Conservation (phyloP, 257 asterid genomes). For the Salvia hispanica region DNA sequence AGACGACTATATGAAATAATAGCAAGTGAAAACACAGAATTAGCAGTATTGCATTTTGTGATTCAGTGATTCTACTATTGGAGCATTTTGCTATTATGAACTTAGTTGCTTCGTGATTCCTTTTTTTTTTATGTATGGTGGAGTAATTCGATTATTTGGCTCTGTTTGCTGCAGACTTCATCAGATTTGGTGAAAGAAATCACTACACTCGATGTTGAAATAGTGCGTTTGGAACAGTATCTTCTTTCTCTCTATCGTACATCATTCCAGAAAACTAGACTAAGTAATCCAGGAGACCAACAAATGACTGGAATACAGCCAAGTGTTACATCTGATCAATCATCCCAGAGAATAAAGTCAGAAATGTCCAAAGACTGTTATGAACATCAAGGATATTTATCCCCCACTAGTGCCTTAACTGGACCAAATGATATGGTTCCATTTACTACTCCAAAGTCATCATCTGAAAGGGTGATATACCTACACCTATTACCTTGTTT, state of each 20-base stretch:
- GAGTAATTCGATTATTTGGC: constrained; percentile 10
- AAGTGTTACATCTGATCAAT: constrained; percentile 34
- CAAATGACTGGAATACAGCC: constrained; percentile 35
- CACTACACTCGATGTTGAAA: constrained; percentile 67
- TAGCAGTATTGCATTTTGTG: no score
- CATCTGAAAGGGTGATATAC: constrained; percentile 52
- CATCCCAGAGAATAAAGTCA: constrained; percentile 28
- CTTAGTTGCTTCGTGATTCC: not conserved
- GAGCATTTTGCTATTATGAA: no score
- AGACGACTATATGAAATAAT: no score
- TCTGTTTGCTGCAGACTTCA: constrained; percentile 54
- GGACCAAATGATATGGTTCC: constrained; percentile 45
- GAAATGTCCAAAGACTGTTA: constrained; percentile 29
- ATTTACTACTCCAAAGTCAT: constrained; percentile 42
- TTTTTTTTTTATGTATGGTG: not conserved
- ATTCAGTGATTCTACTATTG: no score
- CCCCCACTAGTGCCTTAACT: constrained; percentile 48
- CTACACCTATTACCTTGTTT: constrained; percentile 17
- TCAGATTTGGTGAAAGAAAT: constrained; percentile 73
- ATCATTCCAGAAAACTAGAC: constrained; percentile 59
- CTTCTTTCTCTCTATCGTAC: constrained; percentile 77
- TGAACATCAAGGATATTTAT: constrained; percentile 34
- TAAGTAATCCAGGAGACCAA: constrained; percentile 28
- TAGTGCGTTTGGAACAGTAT: constrained; percentile 65
- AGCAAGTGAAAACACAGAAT: no score